Evolutionary conservation across 1,139 yeast genomes (phyloP), one percentile per base, ranked within the genome.

Genomic region (Blastobotrys indianensis): DNA sequence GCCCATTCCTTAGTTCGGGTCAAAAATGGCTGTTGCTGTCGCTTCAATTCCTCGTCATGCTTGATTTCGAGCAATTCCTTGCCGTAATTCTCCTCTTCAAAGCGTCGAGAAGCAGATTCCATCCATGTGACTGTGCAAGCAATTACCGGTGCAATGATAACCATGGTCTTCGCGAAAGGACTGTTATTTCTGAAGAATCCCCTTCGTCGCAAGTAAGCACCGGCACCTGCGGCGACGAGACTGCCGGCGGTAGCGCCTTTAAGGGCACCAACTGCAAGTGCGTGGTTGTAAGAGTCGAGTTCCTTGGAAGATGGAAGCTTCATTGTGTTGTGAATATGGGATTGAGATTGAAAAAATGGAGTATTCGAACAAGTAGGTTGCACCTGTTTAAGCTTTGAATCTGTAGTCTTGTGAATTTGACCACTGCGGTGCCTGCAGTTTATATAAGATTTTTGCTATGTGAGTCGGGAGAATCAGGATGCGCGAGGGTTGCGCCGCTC

Each of bases 291-390:
- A 6, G 79, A 86, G 46, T 72, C 70, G 49, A 77, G 72, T 67
- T 85, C 92, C 63, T 80, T 84, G 50, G 75, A 70, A 20, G 82
- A 67, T 37, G 82, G 71, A 52, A 84, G 62, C 73, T 84, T 85
- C 94, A 85, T 85, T 43, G 43, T 56, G 49, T 32, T n/a, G n/a
- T n/a, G n/a, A n/a, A n/a, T n/a, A n/a, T n/a, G n/a, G n/a, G n/a
- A n/a, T n/a, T n/a, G n/a, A n/a, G n/a, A n/a, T n/a, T n/a, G n/a
- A n/a, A n/a, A n/a, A n/a, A n/a, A n/a, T n/a, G n/a, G n/a, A n/a
- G n/a, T n/a, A n/a, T n/a, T n/a, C n/a, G n/a, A n/a, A n/a, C n/a
- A n/a, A n/a, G n/a, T n/a, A n/a, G n/a, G n/a, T n/a, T n/a, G n/a
- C n/a, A n/a, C n/a, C n/a, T n/a, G n/a, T n/a, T n/a, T n/a, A n/a